Conservation (phyloP, 2,329 filamentous ascomycete genomes). For the Cercospora sp. region DNA sequence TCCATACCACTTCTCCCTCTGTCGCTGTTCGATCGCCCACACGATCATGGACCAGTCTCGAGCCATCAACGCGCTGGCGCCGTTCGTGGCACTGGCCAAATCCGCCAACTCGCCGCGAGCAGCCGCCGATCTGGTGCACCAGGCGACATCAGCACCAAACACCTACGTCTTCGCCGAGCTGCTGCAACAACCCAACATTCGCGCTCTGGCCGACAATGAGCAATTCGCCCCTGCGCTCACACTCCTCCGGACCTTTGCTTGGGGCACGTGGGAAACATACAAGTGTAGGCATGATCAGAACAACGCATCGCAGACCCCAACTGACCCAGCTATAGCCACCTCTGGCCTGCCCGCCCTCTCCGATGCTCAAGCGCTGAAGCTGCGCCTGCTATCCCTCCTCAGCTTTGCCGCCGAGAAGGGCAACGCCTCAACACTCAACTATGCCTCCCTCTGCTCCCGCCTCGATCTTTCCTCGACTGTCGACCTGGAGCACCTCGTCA, state of each 20-base stretch:
- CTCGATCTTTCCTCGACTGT: conserved; percentile 67
- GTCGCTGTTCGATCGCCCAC: background rate
- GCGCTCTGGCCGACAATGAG: conserved; percentile 63
- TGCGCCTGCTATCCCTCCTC: conserved; percentile 86
- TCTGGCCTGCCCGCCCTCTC: conserved; percentile 67
- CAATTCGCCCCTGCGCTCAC: conserved; percentile 66
- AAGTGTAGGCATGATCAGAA: conserved; percentile 48
- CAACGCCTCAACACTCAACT: conserved; percentile 62
- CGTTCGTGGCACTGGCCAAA: conserved; percentile 87
- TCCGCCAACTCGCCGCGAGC: conserved; percentile 81
- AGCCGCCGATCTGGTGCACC: conserved; percentile 79
- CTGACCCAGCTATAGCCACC: conserved; percentile 43
- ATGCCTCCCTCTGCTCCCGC: conserved; percentile 64
- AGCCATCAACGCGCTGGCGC: conserved; percentile 65
- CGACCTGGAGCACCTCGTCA: conserved; percentile 82
- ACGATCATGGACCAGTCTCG: conserved; percentile 68
- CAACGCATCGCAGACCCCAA: conserved; percentile 8
- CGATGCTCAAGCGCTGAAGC: conserved; percentile 74
- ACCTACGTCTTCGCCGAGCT: conserved; percentile 94
- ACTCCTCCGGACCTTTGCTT: conserved; percentile 84
- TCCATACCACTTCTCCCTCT: background rate
- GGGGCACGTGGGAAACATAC: conserved; percentile 85
- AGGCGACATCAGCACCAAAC: conserved; percentile 84
- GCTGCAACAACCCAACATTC: conserved; percentile 76
- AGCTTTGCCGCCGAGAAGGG: conserved; percentile 66